These are phyloP conservation scores for Debaryomycetaceae sp. DNA, from an alignment of 1,139 yeast genomes.

Conservation along the genomic window DNA sequence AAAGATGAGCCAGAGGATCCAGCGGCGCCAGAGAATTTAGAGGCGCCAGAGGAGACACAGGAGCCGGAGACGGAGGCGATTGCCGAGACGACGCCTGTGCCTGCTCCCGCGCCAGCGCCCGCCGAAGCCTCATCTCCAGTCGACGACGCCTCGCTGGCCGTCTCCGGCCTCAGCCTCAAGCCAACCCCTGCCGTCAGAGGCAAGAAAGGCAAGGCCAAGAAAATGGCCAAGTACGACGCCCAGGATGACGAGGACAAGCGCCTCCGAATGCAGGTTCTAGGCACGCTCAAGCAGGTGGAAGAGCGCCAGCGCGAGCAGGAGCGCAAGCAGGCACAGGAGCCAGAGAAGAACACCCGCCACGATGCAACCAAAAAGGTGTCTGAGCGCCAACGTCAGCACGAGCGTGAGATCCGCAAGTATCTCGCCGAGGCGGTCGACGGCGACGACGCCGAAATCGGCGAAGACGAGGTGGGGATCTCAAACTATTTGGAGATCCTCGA, in stretches of 20 bases:
- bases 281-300: slow-evolving; percentile 70
- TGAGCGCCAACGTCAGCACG: slow-evolving; percentile 45
- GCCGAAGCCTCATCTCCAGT: slow-evolving; percentile 15
- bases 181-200: slow-evolving; percentile 60
- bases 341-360: slow-evolving; percentile 24
- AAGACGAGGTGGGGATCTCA: slow-evolving; percentile 27
- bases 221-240: slow-evolving; percentile 80
- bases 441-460: slow-evolving; percentile 23
- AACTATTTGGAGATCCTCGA: slow-evolving; percentile 40
- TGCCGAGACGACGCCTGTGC: slow-evolving; percentile 6
- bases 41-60: slow-evolving; percentile 11
- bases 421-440: too few species aligned
- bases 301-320: slow-evolving; percentile 24
- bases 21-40: slow-evolving; percentile 5
- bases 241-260: slow-evolving; percentile 88
- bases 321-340: slow-evolving; percentile 19
- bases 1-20: slow-evolving; percentile 10
- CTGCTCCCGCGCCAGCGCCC: slow-evolving; percentile 12
- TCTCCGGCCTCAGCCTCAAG: slow-evolving; percentile 15
- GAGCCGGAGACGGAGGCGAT: slow-evolving; percentile 10
- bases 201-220: slow-evolving; percentile 77
- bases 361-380: slow-evolving; percentile 25
- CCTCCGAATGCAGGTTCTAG: slow-evolving; percentile 73
- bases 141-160: slow-evolving; percentile 9
- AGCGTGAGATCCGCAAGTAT: slow-evolving; percentile 47